phyloP scores from a whole-genome alignment of 768 basidiomycete species.

The Gloeophyllum trabeum region DNA sequence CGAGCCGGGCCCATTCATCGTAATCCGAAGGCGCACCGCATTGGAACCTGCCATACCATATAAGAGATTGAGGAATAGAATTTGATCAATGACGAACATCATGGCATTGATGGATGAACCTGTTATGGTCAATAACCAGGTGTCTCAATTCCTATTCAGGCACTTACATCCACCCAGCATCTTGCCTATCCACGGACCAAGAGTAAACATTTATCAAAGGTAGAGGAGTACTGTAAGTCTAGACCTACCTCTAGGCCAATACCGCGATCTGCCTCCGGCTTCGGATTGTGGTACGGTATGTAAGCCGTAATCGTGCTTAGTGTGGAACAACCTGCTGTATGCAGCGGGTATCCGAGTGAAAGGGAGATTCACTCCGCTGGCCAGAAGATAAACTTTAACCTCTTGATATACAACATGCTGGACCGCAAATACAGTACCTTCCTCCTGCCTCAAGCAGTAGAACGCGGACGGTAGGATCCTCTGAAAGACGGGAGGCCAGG shows the following conservation, averaged over 20 bases:
- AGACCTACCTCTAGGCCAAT: slow-evolving; percentile 56
- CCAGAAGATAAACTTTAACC: not conserved
- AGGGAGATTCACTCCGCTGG: slow-evolving; percentile 31
- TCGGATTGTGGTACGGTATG: slow-evolving; percentile 45
- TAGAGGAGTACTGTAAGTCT: not conserved
- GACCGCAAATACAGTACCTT: slow-evolving; percentile 30
- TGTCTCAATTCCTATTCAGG: too few relatives aligned
- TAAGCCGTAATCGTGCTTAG: slow-evolving; percentile 38
- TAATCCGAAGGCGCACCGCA: slow-evolving; percentile 59
- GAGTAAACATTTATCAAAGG: not conserved
- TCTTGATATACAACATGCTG: not conserved
- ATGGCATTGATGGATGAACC: slow-evolving; percentile 57
- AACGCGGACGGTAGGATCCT: slow-evolving; percentile 41
- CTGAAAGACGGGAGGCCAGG: slow-evolving; percentile 44
- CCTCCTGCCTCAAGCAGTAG: slow-evolving; percentile 48
- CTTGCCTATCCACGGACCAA: slow-evolving; percentile 33
- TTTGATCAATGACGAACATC: slow-evolving; percentile 19
- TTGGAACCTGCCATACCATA: slow-evolving; percentile 23
- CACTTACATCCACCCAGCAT: slow-evolving; percentile 64
- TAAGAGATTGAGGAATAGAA: not conserved
- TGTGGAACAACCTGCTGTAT: slow-evolving; percentile 27
- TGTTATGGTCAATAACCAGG: slow-evolving; percentile 11
- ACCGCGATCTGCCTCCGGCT: slow-evolving; percentile 34
- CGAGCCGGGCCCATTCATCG: slow-evolving; percentile 49
- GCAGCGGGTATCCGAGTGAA: slow-evolving; percentile 33